A percentile compares a stretch with the other conserved stretches of the same genome.
These are phyloP conservation scores for Pistacia atlantica DNA, from an alignment of 345 rosid genomes.

Conservation along the genomic window DNA sequence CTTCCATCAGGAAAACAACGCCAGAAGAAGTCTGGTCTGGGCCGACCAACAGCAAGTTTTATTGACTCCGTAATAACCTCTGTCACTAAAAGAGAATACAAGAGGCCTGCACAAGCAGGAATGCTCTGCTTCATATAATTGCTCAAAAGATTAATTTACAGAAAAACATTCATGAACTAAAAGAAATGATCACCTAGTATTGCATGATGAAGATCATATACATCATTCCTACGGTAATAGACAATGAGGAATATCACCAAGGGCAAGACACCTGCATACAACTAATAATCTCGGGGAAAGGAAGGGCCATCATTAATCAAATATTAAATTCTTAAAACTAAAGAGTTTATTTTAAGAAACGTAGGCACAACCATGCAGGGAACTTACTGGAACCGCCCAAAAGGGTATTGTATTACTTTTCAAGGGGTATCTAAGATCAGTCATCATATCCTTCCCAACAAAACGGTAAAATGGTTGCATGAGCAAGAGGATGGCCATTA, in stretches of 20 bases:
- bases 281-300: slow-evolving; percentile 36
- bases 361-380: neutral
- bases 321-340: neutral
- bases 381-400: slow-evolving; percentile 79
- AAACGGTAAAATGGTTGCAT: slow-evolving; percentile 83
- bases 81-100: slow-evolving; percentile 66
- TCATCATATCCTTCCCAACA: slow-evolving; percentile 94
- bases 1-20: slow-evolving; percentile 96
- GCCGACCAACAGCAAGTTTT: slow-evolving; percentile 81
- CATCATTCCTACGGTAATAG: slow-evolving; percentile 68
- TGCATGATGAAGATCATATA: slow-evolving; percentile 93
- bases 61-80: slow-evolving; percentile 77
- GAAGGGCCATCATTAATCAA: slow-evolving; percentile 5
- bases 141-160: slow-evolving; percentile 1
- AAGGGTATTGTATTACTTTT: slow-evolving; percentile 72
- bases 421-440: slow-evolving; percentile 79
- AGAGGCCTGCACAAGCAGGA: slow-evolving; percentile 57
- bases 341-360: neutral
- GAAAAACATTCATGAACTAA: slow-evolving; percentile 1
- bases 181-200: slow-evolving; percentile 53
- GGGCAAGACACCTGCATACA: slow-evolving; percentile 66
- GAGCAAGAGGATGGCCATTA: slow-evolving; percentile 40
- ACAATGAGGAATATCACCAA: slow-evolving; percentile 52
- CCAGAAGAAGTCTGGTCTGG: slow-evolving; percentile 98
- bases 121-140: neutral